Evolutionary conservation across 2,329 filamentous ascomycete genomes (phyloP).

Genomic region (Pseudogymnoascus sp.): DNA sequence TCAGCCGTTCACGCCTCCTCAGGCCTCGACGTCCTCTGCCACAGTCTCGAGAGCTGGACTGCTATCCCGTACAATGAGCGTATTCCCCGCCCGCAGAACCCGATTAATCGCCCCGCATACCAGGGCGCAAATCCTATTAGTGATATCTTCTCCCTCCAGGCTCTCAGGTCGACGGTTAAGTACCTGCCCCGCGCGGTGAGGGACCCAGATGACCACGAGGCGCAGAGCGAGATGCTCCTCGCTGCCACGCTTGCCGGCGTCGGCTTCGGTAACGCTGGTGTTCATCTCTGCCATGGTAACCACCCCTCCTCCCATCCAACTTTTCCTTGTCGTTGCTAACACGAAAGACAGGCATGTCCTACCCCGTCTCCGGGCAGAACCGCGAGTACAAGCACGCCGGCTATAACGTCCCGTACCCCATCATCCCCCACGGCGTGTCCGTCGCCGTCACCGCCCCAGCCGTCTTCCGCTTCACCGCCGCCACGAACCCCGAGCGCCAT

Average conservation of each 20-base stretch:
- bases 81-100: constrained; percentile 75
- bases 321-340: constrained; percentile 6
- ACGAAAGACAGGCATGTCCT: constrained; percentile 67
- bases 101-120: constrained; percentile 85
- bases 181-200: constrained; percentile 83
- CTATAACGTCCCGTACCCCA: constrained; percentile 66
- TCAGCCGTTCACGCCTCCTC: constrained; percentile 85
- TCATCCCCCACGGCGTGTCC: constrained; percentile 93
- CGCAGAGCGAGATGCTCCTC: constrained; percentile 90
- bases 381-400: constrained; percentile 80
- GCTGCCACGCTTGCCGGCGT: constrained; percentile 91
- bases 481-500: constrained; percentile 89
- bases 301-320: background rate
- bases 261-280: constrained; percentile 94
- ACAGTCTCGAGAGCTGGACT: constrained; percentile 93
- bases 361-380: constrained; percentile 94
- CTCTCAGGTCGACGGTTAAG: constrained; percentile 75
- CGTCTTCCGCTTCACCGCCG: constrained; percentile 86
- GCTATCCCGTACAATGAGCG: constrained; percentile 91
- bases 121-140: constrained; percentile 97
- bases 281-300: constrained; percentile 67
- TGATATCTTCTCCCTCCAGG: constrained; percentile 89
- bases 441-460: constrained; percentile 90
- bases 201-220: constrained; percentile 85
- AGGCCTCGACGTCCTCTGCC: constrained; percentile 90